phyloP scores from a whole-genome alignment of 2,329 filamentous ascomycete species.

The Pochonia chlamydosporia region DNA sequence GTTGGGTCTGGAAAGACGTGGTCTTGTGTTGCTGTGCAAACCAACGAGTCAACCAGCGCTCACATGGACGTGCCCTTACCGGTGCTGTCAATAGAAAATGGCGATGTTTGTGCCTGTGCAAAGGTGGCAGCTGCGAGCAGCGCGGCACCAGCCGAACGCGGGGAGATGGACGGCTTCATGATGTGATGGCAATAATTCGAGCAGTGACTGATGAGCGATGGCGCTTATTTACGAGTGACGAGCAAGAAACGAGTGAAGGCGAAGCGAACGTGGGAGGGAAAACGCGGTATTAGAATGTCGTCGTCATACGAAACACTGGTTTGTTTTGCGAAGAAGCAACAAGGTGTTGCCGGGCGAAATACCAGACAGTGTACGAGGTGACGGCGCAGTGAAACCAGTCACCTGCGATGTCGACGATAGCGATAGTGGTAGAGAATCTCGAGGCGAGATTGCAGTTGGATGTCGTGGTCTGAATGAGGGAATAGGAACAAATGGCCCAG shows the following conservation, averaged over 20 bases:
- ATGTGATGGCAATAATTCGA: not conserved
- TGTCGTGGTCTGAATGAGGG: not conserved
- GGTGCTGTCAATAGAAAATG: constrained; percentile 5
- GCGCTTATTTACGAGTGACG: not conserved
- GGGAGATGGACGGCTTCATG: constrained; percentile 9
- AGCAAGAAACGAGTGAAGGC: not conserved
- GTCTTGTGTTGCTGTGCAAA: no score
- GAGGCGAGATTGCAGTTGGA: not conserved
- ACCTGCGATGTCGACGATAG: not conserved
- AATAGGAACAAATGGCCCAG: not conserved
- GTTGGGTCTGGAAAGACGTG: not conserved
- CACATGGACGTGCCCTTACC: constrained; percentile 6
- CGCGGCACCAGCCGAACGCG: constrained; percentile 2
- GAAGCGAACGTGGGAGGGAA: not conserved
- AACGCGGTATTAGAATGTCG: not conserved
- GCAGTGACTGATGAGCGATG: not conserved
- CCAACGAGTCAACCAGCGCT: not conserved
- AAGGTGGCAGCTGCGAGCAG: constrained; percentile 7
- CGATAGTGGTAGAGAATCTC: not conserved
- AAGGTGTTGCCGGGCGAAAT: not conserved
- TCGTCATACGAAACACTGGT: not conserved
- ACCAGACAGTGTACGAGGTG: not conserved
- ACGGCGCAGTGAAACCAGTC: not conserved
- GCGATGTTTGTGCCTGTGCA: constrained; percentile 9
- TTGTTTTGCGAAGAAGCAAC: not conserved